Conservation (phyloP, 164 flowering plant genomes). For the Kalanchoe fedtschenkoi region DNA sequence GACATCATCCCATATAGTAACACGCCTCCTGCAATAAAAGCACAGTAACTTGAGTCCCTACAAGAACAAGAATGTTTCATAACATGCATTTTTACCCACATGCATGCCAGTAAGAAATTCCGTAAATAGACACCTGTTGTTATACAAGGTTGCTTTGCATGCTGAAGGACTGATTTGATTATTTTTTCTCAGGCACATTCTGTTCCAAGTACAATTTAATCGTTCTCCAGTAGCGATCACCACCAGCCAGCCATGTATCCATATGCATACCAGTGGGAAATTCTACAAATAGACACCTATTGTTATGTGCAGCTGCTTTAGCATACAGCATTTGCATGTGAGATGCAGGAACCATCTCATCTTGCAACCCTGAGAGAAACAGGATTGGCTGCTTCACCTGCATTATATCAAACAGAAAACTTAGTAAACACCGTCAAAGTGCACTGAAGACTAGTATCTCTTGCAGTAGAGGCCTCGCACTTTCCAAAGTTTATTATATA, state of each 20-base stretch:
- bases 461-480: not conserved
- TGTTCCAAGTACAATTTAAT: conserved; percentile 56
- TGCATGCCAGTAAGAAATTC: conserved; percentile 87
- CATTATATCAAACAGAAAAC: conserved; percentile 5
- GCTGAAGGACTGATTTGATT: conserved; percentile 14
- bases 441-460: not conserved
- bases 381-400: conserved; percentile 90
- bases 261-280: conserved; percentile 96
- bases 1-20: not conserved
- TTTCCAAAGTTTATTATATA: not conserved
- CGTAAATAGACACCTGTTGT: conserved; percentile 45
- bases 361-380: conserved; percentile 87
- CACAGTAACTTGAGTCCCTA: not conserved
- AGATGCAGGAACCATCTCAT: conserved; percentile 95
- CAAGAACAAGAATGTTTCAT: not conserved
- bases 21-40: not conserved
- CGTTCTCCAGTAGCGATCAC: conserved; percentile 85
- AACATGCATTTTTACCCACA: conserved; percentile 63
- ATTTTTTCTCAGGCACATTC: conserved; percentile 37
- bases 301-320: conserved; percentile 71
- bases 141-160: conserved; percentile 73
- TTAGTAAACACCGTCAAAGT: not conserved
- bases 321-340: conserved; percentile 90
- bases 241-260: conserved; percentile 97
- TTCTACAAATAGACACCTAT: conserved; percentile 54